Evolutionary conservation across 1,284 basidiomycete species (phyloP).

Genomic region (Leccinum olivaceoglutinosum): DNA sequence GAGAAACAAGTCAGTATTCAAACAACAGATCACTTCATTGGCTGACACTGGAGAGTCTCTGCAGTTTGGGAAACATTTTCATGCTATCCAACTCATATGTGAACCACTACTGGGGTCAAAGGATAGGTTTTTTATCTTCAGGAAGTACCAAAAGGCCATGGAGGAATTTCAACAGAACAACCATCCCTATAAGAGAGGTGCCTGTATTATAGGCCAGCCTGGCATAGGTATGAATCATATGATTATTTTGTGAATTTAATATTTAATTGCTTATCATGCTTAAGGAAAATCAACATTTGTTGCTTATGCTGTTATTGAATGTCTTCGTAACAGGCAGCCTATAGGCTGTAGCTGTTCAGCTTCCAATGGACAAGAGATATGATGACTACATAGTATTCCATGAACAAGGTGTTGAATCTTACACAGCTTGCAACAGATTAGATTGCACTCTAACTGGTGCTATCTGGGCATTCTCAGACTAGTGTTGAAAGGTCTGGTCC

Average conservation of each 20-base stretch:
- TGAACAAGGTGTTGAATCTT: background rate
- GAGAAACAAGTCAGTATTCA: background rate
- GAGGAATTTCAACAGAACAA: background rate
- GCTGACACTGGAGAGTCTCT: background rate
- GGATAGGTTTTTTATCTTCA: background rate
- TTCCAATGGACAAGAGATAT: background rate
- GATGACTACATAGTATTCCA: background rate
- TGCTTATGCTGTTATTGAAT: background rate
- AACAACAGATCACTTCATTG: background rate
- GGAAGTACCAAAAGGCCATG: background rate
- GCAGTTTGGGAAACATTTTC: background rate
- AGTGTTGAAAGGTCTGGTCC: no score
- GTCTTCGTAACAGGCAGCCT: background rate
- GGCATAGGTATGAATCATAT: background rate
- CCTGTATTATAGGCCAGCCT: background rate
- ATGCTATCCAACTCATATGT: background rate
- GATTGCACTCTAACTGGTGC: background rate
- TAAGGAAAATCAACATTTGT: background rate
- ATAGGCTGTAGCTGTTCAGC: background rate
- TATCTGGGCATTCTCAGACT: background rate
- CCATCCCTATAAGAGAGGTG: background rate
- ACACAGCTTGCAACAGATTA: background rate
- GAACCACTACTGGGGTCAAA: background rate
- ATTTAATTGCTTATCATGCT: background rate
- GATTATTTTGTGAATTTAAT: background rate